These are phyloP conservation scores for Coffea eugenioides DNA, from an alignment of 257 asterid species.

Conservation along the genomic window DNA sequence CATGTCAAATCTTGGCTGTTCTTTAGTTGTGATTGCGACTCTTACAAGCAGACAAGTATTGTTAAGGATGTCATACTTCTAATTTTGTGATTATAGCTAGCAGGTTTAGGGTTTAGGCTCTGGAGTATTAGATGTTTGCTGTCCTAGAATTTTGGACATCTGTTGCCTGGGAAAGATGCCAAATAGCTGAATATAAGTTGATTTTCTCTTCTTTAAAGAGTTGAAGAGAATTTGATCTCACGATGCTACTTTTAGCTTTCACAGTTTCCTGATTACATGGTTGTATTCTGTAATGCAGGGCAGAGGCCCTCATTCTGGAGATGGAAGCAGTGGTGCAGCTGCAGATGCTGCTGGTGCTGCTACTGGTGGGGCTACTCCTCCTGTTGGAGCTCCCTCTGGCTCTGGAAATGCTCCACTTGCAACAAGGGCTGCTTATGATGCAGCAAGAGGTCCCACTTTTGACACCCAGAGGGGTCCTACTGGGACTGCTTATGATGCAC, in stretches of 20 bases:
- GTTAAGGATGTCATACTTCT: not conserved
- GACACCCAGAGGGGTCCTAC: constrained; percentile 41
- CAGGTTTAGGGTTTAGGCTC: not conserved
- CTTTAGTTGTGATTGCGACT: not conserved
- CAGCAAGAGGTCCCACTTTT: constrained; percentile 43
- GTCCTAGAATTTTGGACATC: not conserved
- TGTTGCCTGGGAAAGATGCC: not conserved
- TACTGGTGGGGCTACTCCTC: constrained; percentile 43
- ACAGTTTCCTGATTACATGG: constrained; percentile 5
- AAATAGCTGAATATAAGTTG: not conserved
- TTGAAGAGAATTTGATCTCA: not conserved
- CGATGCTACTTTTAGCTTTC: not conserved
- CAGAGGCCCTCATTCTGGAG: constrained; percentile 47
- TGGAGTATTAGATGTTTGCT: not conserved
- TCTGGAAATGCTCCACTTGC: constrained; percentile 25
- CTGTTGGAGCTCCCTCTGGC: constrained; percentile 43
- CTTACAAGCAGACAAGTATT: not conserved
- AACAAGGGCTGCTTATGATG: constrained; percentile 41
- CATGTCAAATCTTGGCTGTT: not conserved
- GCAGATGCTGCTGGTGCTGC: constrained; percentile 35
- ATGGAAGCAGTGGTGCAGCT: constrained; percentile 39
- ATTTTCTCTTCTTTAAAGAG: not conserved
- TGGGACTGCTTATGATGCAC: constrained; percentile 43
- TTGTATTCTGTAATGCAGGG: constrained; percentile 40
- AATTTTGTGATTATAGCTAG: not conserved